These are phyloP conservation scores for Saccharum hybrid DNA, from an alignment of 202 grass and related monocot species.

Conservation along the genomic window DNA sequence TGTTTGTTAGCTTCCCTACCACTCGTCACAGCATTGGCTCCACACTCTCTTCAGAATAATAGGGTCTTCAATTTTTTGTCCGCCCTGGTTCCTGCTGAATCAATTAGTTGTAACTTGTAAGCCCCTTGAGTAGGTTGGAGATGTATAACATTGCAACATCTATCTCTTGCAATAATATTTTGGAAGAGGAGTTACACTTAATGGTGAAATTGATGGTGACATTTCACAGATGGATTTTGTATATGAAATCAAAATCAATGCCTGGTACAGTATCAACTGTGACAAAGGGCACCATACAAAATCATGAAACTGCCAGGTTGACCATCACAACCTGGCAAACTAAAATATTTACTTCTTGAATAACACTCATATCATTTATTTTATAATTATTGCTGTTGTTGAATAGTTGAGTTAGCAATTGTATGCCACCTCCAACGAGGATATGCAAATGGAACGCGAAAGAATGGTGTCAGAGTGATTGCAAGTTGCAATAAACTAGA, in stretches of 20 bases:
- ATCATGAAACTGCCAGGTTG: not conserved
- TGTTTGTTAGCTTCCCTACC: slow-evolving; percentile 81
- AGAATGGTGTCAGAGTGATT: slow-evolving; percentile 20
- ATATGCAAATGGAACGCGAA: slow-evolving; percentile 16
- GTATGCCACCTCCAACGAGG: not conserved
- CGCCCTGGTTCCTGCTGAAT: slow-evolving; percentile 26
- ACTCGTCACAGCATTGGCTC: slow-evolving; percentile 65
- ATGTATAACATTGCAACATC: slow-evolving; percentile 2
- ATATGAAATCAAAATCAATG: not conserved
- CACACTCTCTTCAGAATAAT: slow-evolving; percentile 52
- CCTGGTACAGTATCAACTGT: not conserved
- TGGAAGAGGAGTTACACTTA: not conserved
- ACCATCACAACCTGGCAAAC: not conserved
- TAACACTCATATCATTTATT: slow-evolving; percentile 7
- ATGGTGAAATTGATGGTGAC: slow-evolving; percentile 7
- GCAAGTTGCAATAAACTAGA: slow-evolving; percentile 29
- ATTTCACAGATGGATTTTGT: slow-evolving; percentile 1
- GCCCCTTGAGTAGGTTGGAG: not conserved
- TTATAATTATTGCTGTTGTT: slow-evolving; percentile 16
- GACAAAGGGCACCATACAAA: slow-evolving; percentile 15
- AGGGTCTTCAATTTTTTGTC: slow-evolving; percentile 6
- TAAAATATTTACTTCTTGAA: slow-evolving; percentile 13
- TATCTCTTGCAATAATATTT: slow-evolving; percentile 7
- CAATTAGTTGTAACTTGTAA: not conserved
- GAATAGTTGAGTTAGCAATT: not conserved